These are phyloP conservation scores for Boletus tylopilopsis DNA, from an alignment of 768 basidiomycete genomes.

Conservation along the genomic window DNA sequence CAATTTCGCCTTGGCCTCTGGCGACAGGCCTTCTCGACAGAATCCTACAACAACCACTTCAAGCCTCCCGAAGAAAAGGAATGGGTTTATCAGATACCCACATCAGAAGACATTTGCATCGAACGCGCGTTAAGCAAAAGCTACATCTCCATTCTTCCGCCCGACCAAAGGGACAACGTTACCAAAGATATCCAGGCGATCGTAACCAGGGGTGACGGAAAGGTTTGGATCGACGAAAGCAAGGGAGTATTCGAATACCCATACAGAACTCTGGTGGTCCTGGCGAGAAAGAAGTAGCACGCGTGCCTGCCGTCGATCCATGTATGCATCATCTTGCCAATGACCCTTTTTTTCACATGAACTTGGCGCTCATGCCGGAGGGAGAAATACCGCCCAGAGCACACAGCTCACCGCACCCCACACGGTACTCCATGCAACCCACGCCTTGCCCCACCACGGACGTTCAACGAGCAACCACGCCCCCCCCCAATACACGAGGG, in stretches of 20 bases:
- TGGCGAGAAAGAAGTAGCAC: constrained; percentile 41
- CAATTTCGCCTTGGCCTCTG: constrained; percentile 79
- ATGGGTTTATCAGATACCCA: constrained; percentile 50
- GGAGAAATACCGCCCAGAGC: constrained; percentile 82
- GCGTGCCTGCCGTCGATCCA: background rate
- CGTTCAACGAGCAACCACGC: constrained; percentile 56
- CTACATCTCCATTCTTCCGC: constrained; percentile 66
- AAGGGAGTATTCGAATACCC: constrained; percentile 78
- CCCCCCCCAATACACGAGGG: constrained; percentile 84
- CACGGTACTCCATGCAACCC: constrained; percentile 74
- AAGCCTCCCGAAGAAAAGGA: constrained; percentile 51
- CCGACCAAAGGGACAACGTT: constrained; percentile 55
- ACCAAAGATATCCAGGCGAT: constrained; percentile 49
- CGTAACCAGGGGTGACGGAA: constrained; percentile 55
- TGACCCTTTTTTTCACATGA: background rate
- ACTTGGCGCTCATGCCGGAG: constrained; percentile 64
- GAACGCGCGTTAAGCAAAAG: constrained; percentile 80
- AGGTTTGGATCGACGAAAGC: constrained; percentile 71
- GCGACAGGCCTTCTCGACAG: constrained; percentile 64
- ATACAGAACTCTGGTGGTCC: constrained; percentile 63
- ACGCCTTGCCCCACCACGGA: constrained; percentile 48
- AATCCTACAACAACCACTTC: constrained; percentile 59
- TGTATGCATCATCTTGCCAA: background rate
- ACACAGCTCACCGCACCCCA: constrained; percentile 73
- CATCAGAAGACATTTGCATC: constrained; percentile 53